These are phyloP conservation scores for Paraphaeosphaeria sporulosa DNA, from an alignment of 2,329 filamentous ascomycete genomes.

Conservation along the genomic window DNA sequence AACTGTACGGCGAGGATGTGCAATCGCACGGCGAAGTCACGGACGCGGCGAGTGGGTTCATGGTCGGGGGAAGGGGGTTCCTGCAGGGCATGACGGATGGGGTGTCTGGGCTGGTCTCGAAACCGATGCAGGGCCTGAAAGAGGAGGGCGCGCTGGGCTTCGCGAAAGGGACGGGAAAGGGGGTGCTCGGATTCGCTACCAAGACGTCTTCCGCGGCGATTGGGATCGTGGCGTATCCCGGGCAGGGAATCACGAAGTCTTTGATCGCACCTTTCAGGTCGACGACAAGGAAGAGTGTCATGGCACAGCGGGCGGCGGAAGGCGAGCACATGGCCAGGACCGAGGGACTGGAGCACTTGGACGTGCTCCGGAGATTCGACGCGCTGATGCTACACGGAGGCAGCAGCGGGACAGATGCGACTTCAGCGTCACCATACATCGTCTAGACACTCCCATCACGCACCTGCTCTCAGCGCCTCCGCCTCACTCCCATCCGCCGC, in stretches of 20 bases:
- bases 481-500: slow-evolving; percentile 7
- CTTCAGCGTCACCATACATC: background rate
- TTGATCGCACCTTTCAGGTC: background rate
- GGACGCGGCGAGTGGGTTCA: slow-evolving; percentile 50
- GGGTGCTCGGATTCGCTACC: slow-evolving; percentile 22
- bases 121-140: slow-evolving; percentile 71
- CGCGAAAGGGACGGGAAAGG: slow-evolving; percentile 44
- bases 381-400: background rate
- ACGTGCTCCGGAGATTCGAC: background rate
- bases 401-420: background rate
- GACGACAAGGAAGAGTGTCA: background rate
- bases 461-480: background rate
- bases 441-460: background rate
- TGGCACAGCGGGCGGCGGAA: background rate
- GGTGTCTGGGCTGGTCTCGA: slow-evolving; percentile 76
- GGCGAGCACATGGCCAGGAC: background rate
- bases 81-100: slow-evolving; percentile 78
- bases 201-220: slow-evolving; percentile 16
- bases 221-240: slow-evolving; percentile 7
- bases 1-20: slow-evolving; percentile 48
- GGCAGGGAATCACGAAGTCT: slow-evolving; percentile 2
- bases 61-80: slow-evolving; percentile 76
- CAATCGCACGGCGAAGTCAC: slow-evolving; percentile 42
- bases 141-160: slow-evolving; percentile 69
- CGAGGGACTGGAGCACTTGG: background rate